Evolutionary conservation across 257 asterid species (phyloP), one percentile per base, ranked within the genome.

Genomic region (Solanum pennellii): DNA sequence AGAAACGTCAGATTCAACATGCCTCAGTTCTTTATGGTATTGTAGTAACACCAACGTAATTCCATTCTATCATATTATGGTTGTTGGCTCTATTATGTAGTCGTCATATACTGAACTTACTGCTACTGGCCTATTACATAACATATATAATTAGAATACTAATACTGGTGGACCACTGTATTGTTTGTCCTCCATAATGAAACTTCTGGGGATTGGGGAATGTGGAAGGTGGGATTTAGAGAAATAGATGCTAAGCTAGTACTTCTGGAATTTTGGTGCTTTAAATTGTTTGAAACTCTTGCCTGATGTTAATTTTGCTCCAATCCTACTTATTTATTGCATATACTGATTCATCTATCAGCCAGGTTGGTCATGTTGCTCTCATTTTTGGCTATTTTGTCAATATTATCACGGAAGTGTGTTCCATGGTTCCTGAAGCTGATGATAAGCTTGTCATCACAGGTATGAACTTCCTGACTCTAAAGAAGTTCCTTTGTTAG

Each of bases 401-500:
- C 99, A 56, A 91, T 97, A 88, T 88, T 95, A 90, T 91, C 98
- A 31, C 92, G 99, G 94, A 97, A 98, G 60, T 95, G 97, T 88
- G 97, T 97, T 72, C 99, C 99, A 84, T 97, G 99, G 99, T 95
- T 94, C 92, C 93, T 97, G 92, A 97, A 96, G 93, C 95, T 97
- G 90, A 97, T 97, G 99, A 95, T 95, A 90, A 96, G 99, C 92
- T 92, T 97, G 91, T 97, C 99, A 65, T 96, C 99, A 35, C 99
- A 97, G 99, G 99, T 96, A 89, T 47, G 84, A 47, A 47, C 68
- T 47, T 80, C 18, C 68, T 27, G 23, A 77, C 39, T 47, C 65
- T 15, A 18, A 80, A 80, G 13, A 80, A 47, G 65, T 79, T 3
- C 68, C 23, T 47, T 5, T 80, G 27, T 47, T 47, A 45, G 14